phyloP scores from a whole-genome alignment of 108 stramenopile species.

The Pseudonitzschia multiseries region DNA sequence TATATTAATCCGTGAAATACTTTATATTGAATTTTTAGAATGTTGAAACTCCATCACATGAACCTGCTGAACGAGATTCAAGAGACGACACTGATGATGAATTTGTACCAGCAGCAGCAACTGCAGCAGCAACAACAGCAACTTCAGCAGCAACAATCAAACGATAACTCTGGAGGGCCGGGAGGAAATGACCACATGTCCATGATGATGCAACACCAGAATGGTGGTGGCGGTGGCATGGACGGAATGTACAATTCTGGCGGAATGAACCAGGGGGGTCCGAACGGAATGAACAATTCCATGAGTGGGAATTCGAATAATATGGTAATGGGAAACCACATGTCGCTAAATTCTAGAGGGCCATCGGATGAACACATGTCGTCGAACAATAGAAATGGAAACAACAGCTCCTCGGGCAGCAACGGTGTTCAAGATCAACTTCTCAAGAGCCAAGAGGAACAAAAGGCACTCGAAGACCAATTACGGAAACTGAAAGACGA shows the following conservation, averaged over 20 bases:
- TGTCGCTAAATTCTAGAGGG: conserved; percentile 15
- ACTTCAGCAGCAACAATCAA: conserved; percentile 46
- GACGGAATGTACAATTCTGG: conserved; percentile 10
- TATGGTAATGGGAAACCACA: conserved; percentile 17
- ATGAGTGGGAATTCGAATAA: background rate
- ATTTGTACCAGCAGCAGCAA: conserved; percentile 72
- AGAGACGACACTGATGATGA: conserved; percentile 93
- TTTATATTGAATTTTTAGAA: conserved; percentile 45
- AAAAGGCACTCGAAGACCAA: conserved; percentile 35
- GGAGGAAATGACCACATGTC: conserved; percentile 34
- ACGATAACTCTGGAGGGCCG: conserved; percentile 7
- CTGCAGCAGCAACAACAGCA: conserved; percentile 71
- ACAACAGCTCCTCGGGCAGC: conserved; percentile 5
- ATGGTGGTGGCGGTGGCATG: conserved; percentile 18
- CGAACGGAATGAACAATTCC: conserved; percentile 3
- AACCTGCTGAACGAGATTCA: conserved; percentile 91
- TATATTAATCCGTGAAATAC: too few species aligned
- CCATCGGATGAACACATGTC: conserved; percentile 9
- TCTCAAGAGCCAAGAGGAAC: conserved; percentile 32
- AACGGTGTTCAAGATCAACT: conserved; percentile 25
- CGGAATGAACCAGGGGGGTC: conserved; percentile 16
- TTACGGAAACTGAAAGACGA: conserved; percentile 43
- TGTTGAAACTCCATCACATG: conserved; percentile 93
- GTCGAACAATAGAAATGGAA: conserved; percentile 1
- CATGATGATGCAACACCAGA: conserved; percentile 32